A percentile compares a stretch with the other conserved stretches of the same genome.
Conservation (phyloP, 345 rosid species). For the Rhizophora apiculata region DNA sequence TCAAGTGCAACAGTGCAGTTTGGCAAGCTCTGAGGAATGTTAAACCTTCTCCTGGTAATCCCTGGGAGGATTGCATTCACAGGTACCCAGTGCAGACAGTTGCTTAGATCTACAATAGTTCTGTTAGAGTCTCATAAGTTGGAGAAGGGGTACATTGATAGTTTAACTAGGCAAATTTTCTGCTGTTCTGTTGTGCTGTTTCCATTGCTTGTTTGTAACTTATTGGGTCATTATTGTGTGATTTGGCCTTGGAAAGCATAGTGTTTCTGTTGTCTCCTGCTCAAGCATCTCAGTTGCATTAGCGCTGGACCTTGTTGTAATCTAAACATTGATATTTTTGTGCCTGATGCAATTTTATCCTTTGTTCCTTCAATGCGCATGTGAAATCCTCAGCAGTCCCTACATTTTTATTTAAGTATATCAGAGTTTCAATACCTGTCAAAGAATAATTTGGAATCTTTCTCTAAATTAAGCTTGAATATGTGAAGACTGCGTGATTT, state of each 20-base stretch:
- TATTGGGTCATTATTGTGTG: not conserved
- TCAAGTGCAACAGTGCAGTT: constrained; percentile 12
- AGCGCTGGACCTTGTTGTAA: not conserved
- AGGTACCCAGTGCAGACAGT: constrained; percentile 5
- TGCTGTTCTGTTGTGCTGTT: not conserved
- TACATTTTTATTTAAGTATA: not conserved
- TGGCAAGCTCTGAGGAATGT: constrained; percentile 11
- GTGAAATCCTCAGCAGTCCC: not conserved
- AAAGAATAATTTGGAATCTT: not conserved
- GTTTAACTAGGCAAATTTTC: not conserved
- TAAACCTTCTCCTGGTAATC: not conserved
- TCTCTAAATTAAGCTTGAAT: no score
- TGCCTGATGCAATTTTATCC: not conserved
- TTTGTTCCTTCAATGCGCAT: not conserved
- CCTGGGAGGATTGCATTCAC: constrained; percentile 7
- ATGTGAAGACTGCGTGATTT: no score
- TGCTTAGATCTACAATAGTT: not conserved
- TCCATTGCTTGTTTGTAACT: not conserved
- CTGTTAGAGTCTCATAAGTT: not conserved
- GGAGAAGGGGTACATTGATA: not conserved
- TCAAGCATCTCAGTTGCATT: not conserved
- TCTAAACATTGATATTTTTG: not conserved
- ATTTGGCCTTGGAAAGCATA: not conserved
- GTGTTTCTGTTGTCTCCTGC: not conserved
- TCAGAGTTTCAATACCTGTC: not conserved